Evolutionary conservation across 2,329 filamentous ascomycete species (phyloP).

Genomic region (Calonectria hongkongensis): DNA sequence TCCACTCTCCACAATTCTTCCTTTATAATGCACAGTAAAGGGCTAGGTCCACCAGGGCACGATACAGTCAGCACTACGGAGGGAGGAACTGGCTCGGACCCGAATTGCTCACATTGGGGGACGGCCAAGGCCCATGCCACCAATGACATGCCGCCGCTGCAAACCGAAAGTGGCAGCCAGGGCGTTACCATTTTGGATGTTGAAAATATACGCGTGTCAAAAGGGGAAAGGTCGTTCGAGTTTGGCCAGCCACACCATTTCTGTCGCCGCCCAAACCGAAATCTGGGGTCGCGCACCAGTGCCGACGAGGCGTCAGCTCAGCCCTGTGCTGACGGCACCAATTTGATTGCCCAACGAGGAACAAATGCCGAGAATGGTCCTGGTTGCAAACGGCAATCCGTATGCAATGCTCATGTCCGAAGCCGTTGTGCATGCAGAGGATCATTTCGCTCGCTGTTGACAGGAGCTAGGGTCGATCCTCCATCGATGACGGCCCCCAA

Average conservation of each 20-base stretch:
- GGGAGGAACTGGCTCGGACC: not conserved
- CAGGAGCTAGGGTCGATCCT: conserved; percentile 42
- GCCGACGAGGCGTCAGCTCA: not conserved
- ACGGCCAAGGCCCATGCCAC: too few species aligned
- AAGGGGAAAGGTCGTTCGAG: not conserved
- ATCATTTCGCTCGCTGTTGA: conserved; percentile 44
- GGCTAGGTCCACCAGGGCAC: conserved; percentile 1
- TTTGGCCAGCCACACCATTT: not conserved
- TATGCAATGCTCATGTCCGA: conserved; percentile 39
- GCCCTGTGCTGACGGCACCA: not conserved
- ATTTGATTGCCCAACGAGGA: not conserved
- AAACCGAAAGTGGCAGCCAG: not conserved
- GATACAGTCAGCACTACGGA: not conserved
- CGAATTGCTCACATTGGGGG: not conserved
- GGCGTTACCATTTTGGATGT: too few species aligned
- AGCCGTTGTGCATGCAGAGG: conserved; percentile 44
- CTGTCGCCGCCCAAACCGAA: not conserved
- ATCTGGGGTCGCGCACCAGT: not conserved
- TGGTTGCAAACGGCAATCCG: conserved; percentile 15
- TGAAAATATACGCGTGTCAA: not conserved
- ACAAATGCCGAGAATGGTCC: conserved; percentile 31
- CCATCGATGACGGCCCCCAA: conserved; percentile 26
- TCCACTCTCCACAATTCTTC: conserved; percentile 8
- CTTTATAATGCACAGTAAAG: conserved; percentile 4
- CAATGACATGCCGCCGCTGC: not conserved